Evolutionary conservation across 2,329 filamentous ascomycete genomes (phyloP).

Genomic region (Allantophomopsis lycopodina): DNA sequence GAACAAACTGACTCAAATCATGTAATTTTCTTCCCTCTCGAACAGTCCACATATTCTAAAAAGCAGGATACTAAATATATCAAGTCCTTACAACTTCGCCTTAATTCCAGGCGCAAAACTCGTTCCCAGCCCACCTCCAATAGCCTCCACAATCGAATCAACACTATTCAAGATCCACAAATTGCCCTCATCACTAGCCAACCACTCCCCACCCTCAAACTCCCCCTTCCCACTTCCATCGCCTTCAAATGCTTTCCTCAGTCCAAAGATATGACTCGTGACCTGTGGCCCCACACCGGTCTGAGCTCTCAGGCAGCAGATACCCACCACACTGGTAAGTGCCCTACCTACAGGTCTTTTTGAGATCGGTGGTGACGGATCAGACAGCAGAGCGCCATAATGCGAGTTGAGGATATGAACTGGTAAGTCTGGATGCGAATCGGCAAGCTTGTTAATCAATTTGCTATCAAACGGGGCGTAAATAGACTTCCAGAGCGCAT

Average conservation of each 20-base stretch:
- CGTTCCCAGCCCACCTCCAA: constrained; percentile 31
- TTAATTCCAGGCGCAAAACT: constrained; percentile 39
- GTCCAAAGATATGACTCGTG: constrained; percentile 65
- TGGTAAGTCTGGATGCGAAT: constrained; percentile 69
- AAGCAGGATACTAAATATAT: too few relatives aligned
- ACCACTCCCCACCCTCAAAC: constrained; percentile 40
- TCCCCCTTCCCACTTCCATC: constrained; percentile 42
- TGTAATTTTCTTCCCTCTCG: too few relatives aligned
- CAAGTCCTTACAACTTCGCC: constrained; percentile 26
- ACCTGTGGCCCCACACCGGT: constrained; percentile 76
- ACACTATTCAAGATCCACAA: constrained; percentile 48
- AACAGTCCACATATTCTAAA: too few relatives aligned
- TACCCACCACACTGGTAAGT: constrained; percentile 58
- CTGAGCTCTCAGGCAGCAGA: constrained; percentile 65
- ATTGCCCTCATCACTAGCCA: constrained; percentile 51
- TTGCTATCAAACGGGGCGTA: constrained; percentile 65
- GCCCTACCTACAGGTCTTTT: constrained; percentile 49
- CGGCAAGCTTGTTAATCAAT: constrained; percentile 54
- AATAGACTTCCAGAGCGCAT: constrained; percentile 59
- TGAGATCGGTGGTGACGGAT: constrained; percentile 36
- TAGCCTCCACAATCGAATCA: constrained; percentile 41
- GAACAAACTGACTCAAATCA: too few relatives aligned
- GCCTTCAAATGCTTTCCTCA: constrained; percentile 56
- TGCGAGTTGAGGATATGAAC: constrained; percentile 66
- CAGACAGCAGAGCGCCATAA: constrained; percentile 61